phyloP scores from a whole-genome alignment of 2,329 filamentous ascomycete genomes.

The Rutstroemia sp. region DNA sequence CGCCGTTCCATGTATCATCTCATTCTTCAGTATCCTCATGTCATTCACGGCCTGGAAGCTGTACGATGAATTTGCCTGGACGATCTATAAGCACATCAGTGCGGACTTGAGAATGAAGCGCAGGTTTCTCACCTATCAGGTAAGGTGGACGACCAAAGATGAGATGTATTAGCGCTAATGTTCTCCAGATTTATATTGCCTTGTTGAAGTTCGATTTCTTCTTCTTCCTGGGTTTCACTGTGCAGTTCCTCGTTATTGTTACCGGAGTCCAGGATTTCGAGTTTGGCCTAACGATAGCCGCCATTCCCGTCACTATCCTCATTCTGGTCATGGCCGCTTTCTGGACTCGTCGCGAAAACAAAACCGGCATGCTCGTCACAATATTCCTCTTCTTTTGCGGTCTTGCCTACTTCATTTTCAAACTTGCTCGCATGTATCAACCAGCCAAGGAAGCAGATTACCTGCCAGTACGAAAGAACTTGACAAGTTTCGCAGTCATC shows the following conservation, averaged over 20 bases:
- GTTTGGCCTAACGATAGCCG: constrained; percentile 78
- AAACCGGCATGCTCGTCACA: constrained; percentile 65
- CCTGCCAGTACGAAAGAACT: constrained; percentile 68
- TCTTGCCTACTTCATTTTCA: constrained; percentile 95
- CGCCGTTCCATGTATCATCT: constrained; percentile 79
- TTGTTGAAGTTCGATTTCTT: constrained; percentile 99
- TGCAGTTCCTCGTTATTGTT: constrained; percentile 95
- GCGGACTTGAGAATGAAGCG: constrained; percentile 96
- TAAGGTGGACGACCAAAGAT: constrained; percentile 34
- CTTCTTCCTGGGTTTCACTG: constrained; percentile 98
- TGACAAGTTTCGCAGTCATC: constrained; percentile 91
- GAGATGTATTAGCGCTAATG: constrained; percentile 8
- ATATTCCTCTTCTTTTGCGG: constrained; percentile 85
- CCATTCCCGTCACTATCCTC: constrained; percentile 82
- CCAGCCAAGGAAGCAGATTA: constrained; percentile 54
- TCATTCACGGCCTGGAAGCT: constrained; percentile 83
- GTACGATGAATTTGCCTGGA: constrained; percentile 98
- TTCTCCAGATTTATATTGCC: constrained; percentile 84
- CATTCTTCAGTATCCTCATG: constrained; percentile 65
- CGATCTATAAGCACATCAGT: constrained; percentile 98
- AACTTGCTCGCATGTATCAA: constrained; percentile 92
- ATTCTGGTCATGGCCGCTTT: constrained; percentile 80
- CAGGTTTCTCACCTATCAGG: constrained; percentile 93
- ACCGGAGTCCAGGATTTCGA: constrained; percentile 61
- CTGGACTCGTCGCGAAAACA: constrained; percentile 79